Evolutionary conservation across 306 rosid species (phyloP).

Genomic region (Pueraria montana): DNA sequence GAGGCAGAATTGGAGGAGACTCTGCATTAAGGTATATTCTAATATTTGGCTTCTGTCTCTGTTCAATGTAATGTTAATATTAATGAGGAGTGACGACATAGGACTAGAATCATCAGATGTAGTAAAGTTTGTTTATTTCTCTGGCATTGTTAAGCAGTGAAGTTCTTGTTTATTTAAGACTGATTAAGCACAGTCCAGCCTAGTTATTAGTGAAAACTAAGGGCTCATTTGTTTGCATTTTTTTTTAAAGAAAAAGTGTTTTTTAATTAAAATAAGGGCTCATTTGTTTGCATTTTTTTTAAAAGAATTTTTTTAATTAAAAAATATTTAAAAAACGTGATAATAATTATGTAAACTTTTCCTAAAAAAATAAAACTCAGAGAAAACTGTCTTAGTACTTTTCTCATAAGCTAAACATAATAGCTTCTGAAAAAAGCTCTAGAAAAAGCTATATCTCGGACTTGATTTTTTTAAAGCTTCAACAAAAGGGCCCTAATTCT

Average conservation of each 20-base stretch:
- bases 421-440: background rate
- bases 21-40: slow-evolving; percentile 76
- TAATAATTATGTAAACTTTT: background rate
- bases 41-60: slow-evolving; percentile 23
- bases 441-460: background rate
- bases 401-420: background rate
- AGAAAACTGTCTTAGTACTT: background rate
- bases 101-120: background rate
- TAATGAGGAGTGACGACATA: background rate
- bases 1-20: slow-evolving; percentile 99
- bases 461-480: background rate
- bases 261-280: background rate
- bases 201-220: background rate
- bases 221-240: background rate
- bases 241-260: background rate
- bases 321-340: background rate
- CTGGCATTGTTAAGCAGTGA: background rate
- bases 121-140: background rate
- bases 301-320: background rate
- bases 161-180: background rate
- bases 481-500: background rate
- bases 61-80: slow-evolving; percentile 11
- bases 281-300: background rate
- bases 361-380: background rate
- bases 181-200: background rate